Percentiles rank a stretch among this genome's conserved stretches.
These are phyloP conservation scores for Recurvomyces mirabilis DNA, from an alignment of 495 filamentous ascomycete genomes.

Conservation along the genomic window DNA sequence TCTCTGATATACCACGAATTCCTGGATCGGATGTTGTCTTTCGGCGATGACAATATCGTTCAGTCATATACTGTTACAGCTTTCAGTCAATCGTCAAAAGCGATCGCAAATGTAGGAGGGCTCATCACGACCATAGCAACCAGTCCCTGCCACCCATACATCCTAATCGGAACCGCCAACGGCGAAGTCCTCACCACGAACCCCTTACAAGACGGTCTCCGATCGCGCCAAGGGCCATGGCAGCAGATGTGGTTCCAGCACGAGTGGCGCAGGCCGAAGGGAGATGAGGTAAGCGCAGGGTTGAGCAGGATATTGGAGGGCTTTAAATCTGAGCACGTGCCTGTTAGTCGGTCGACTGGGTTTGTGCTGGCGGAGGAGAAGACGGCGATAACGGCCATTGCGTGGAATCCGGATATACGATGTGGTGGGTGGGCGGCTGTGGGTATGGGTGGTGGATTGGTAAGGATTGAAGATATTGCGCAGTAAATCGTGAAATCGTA, in stretches of 20 bases:
- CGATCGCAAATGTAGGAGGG: too few species aligned
- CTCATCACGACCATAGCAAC: constrained; percentile 32
- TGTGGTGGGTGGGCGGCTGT: constrained; percentile 57
- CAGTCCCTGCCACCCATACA: constrained; percentile 42
- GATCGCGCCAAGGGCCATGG: constrained; percentile 43
- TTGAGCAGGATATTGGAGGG: constrained; percentile 49
- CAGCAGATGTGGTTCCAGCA: constrained; percentile 53
- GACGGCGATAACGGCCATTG: constrained; percentile 42
- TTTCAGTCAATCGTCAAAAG: too few species aligned
- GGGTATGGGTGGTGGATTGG: constrained; percentile 48
- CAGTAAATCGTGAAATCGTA: too few species aligned
- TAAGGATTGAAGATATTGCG: constrained; percentile 61
- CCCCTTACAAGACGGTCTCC: constrained; percentile 43
- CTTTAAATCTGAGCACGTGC: constrained; percentile 38
- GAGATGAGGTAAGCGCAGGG: constrained; percentile 11
- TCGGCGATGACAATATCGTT: too few species aligned
- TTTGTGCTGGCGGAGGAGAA: constrained; percentile 38
- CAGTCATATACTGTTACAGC: too few species aligned
- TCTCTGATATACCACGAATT: too few species aligned
- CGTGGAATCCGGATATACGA: constrained; percentile 55
- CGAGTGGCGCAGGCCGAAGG: constrained; percentile 40
- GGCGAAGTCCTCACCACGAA: constrained; percentile 46
- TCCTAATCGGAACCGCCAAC: constrained; percentile 45
- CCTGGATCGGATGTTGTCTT: too few species aligned
- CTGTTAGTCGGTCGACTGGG: constrained; percentile 25